Conservation (phyloP, 805 yeast genomes). For the Wickerhamomyces hampshirensis region DNA sequence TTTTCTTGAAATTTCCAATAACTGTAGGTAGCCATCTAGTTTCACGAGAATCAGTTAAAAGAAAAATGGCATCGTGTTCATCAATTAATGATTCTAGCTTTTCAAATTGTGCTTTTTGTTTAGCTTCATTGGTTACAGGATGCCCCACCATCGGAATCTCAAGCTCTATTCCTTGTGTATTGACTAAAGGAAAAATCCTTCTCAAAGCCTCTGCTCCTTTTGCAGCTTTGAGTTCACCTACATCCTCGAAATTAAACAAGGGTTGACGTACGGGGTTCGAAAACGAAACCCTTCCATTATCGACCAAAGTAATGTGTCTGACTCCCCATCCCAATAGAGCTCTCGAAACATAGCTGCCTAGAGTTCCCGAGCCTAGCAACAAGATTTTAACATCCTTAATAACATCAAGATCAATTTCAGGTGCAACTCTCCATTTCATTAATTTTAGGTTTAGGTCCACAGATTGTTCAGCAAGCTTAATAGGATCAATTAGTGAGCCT, state of each 20-base stretch:
- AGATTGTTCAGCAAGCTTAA: conserved; percentile 82
- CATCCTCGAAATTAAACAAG: conserved; percentile 72
- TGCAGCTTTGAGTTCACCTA: conserved; percentile 71
- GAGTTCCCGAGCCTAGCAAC: conserved; percentile 92
- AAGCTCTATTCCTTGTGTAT: conserved; percentile 54
- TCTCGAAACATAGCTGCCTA: conserved; percentile 88
- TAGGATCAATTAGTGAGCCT: conserved; percentile 76
- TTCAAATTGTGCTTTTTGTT: conserved; percentile 48
- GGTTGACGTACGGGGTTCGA: conserved; percentile 97
- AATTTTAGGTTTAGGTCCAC: conserved; percentile 85
- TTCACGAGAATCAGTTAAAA: conserved; percentile 92
- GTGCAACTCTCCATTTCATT: conserved; percentile 96
- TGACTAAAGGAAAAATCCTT: conserved; percentile 74
- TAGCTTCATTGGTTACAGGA: conserved; percentile 54
- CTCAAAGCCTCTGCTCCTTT: conserved; percentile 72
- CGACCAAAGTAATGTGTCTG: conserved; percentile 78
- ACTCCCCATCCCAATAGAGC: conserved; percentile 95
- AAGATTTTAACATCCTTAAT: conserved; percentile 60
- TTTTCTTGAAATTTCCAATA: conserved; percentile 58
- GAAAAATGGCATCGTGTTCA: conserved; percentile 69
- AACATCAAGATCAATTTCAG: conserved; percentile 65
- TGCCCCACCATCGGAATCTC: conserved; percentile 98
- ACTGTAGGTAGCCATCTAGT: conserved; percentile 97
- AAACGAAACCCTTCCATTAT: conserved; percentile 81
- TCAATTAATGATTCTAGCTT: conserved; percentile 48